Conservation (phyloP, 2,329 filamentous ascomycete species). For the Pseudogymnoascus sp. region DNA sequence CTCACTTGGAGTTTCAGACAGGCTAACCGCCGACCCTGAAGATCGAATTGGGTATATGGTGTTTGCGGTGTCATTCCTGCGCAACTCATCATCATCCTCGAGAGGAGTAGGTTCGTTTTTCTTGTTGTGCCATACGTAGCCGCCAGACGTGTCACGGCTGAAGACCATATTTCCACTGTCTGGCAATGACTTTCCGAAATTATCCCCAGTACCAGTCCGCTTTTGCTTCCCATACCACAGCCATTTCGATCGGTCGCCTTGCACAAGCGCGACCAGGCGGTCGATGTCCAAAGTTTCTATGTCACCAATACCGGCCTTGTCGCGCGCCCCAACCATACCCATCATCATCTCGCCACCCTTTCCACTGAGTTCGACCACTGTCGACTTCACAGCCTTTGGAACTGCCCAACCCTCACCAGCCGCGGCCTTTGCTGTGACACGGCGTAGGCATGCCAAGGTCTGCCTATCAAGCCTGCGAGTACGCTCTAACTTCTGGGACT, state of each 20-base stretch:
- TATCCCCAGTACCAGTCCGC: slow-evolving; percentile 47
- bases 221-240: slow-evolving; percentile 87
- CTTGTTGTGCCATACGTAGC: slow-evolving; percentile 38
- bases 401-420: slow-evolving; percentile 85
- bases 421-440: slow-evolving; percentile 80
- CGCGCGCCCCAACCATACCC: slow-evolving; percentile 77
- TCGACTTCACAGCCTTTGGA: slow-evolving; percentile 90
- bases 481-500: slow-evolving; percentile 70
- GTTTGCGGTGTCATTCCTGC: slow-evolving; percentile 37
- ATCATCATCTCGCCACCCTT: slow-evolving; percentile 92
- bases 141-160: slow-evolving; percentile 46
- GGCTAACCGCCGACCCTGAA: slow-evolving; percentile 39
- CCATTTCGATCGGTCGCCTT: slow-evolving; percentile 83
- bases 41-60: slow-evolving; percentile 38
- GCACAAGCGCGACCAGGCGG: slow-evolving; percentile 67
- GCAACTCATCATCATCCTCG: slow-evolving; percentile 44
- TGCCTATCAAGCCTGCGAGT: slow-evolving; percentile 74
- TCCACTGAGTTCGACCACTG: slow-evolving; percentile 84
- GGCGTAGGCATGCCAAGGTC: slow-evolving; percentile 74
- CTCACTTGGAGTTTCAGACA: slow-evolving; percentile 41
- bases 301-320: slow-evolving; percentile 84
- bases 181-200: slow-evolving; percentile 37
- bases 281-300: slow-evolving; percentile 89
- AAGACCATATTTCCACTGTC: slow-evolving; percentile 44
- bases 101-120: slow-evolving; percentile 43